Percentiles rank a stretch among this genome's conserved stretches.
These are phyloP conservation scores for Auxenochlorella pyrenoidosa DNA, from an alignment of 139 green algal genomes.

Conservation along the genomic window DNA sequence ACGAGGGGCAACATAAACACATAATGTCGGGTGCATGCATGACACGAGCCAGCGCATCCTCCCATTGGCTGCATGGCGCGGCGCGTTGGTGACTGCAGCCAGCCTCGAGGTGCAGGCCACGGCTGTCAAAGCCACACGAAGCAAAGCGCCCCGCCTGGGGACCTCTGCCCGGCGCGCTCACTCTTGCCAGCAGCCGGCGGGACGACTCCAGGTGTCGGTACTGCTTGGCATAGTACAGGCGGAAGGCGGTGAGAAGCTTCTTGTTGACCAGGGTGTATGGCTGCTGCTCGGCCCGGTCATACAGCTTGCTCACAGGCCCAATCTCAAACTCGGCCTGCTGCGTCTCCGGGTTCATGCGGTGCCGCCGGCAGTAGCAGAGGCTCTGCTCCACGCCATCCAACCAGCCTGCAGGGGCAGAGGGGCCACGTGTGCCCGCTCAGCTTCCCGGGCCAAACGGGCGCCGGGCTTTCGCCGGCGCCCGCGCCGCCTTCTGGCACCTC, in stretches of 20 bases:
- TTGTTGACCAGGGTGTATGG: background rate
- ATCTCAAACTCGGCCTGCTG: conserved; percentile 4
- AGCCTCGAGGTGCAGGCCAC: background rate
- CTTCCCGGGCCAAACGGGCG: no score
- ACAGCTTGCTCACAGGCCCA: no score
- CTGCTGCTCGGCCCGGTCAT: background rate
- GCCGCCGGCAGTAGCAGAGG: conserved; percentile 42
- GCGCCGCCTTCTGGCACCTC: no score
- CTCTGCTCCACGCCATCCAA: conserved; percentile 35
- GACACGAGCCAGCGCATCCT: no score
- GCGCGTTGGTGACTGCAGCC: no score
- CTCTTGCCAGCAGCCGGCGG: conserved; percentile 8
- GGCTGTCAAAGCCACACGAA: background rate
- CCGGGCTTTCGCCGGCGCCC: no score
- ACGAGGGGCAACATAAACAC: no score
- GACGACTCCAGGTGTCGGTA: conserved; percentile 38
- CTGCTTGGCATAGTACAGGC: conserved; percentile 22
- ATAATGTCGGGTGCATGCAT: no score
- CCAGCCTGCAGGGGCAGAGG: background rate
- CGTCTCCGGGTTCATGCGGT: background rate
- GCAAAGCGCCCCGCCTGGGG: background rate
- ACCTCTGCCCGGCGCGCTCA: background rate
- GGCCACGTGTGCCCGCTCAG: background rate
- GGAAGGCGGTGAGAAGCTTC: background rate
- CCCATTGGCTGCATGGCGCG: no score